Percentiles rank a stretch among this genome's conserved stretches.
These are phyloP conservation scores for Amniculicola lignicola DNA, from an alignment of 495 filamentous ascomycete genomes.

Conservation along the genomic window DNA sequence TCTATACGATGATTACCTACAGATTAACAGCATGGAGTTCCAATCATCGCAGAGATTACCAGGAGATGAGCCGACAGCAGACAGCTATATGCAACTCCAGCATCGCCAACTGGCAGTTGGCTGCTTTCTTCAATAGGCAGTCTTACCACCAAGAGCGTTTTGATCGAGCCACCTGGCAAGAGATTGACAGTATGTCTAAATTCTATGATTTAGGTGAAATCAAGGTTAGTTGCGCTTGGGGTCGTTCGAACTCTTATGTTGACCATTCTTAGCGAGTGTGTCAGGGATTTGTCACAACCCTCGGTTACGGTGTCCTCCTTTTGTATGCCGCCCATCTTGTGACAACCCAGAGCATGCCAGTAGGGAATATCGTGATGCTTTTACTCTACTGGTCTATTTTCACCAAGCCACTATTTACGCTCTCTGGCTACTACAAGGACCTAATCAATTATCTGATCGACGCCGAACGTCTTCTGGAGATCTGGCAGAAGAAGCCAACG, in stretches of 20 bases:
- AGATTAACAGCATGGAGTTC: slow-evolving; percentile 17
- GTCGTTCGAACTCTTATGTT: too few species aligned
- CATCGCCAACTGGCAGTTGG: slow-evolving; percentile 67
- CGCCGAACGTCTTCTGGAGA: slow-evolving; percentile 66
- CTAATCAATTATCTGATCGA: slow-evolving; percentile 64
- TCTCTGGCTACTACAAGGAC: slow-evolving; percentile 54
- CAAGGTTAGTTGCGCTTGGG: too few species aligned
- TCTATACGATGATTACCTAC: slow-evolving; percentile 55
- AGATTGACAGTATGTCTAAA: slow-evolving; percentile 31
- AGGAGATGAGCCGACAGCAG: slow-evolving; percentile 51
- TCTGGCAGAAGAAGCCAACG: slow-evolving; percentile 64
- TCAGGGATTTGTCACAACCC: slow-evolving; percentile 59
- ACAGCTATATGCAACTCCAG: slow-evolving; percentile 59
- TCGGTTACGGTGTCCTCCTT: slow-evolving; percentile 60
- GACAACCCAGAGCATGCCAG: slow-evolving; percentile 49
- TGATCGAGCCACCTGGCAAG: slow-evolving; percentile 37
- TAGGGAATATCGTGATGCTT: slow-evolving; percentile 70
- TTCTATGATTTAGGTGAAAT: slow-evolving; percentile 29
- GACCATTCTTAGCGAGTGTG: slow-evolving; percentile 42
- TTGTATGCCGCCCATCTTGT: slow-evolving; percentile 70
- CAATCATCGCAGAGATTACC: slow-evolving; percentile 22
- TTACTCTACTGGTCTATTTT: slow-evolving; percentile 61
- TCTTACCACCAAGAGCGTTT: slow-evolving; percentile 63
- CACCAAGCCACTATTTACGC: slow-evolving; percentile 58
- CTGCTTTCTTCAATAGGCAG: slow-evolving; percentile 67